phyloP scores from a whole-genome alignment of 2,329 filamentous ascomycete genomes.

The Sporothrix sp. region DNA sequence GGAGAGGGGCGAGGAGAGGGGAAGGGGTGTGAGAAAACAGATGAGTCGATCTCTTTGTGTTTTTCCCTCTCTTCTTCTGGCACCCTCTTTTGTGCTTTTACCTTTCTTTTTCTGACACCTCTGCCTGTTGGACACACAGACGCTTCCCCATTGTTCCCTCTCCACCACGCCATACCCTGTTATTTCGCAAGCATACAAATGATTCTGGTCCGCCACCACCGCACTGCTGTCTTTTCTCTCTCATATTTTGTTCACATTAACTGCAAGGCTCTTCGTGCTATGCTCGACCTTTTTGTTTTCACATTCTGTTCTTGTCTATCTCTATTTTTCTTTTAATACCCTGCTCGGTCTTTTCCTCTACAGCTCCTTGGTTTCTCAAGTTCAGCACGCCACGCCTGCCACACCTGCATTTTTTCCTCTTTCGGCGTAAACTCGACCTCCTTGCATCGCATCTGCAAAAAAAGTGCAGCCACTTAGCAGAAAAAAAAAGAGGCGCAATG shows the following conservation, averaged over 20 bases:
- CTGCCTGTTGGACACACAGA: not conserved
- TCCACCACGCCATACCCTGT: not conserved
- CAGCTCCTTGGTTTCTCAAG: too few species aligned
- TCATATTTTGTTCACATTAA: not conserved
- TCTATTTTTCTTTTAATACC: not conserved
- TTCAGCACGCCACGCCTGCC: not conserved
- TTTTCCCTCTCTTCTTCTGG: not conserved
- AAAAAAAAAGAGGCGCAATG: not conserved
- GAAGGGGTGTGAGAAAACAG: conserved; percentile 8
- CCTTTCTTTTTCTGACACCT: not conserved
- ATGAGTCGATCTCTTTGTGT: conserved; percentile 5
- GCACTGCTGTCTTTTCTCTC: not conserved
- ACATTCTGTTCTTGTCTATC: not conserved
- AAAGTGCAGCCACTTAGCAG: not conserved
- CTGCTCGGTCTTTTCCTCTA: not conserved
- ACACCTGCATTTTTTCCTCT: conserved; percentile 3
- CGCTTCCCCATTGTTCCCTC: not conserved
- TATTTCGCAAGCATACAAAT: conserved; percentile 8
- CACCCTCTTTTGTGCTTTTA: not conserved
- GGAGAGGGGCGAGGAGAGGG: not conserved
- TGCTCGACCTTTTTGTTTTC: too few species aligned
- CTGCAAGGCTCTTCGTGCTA: too few species aligned
- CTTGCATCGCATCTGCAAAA: not conserved
- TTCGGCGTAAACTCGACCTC: not conserved
- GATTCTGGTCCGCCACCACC: conserved; percentile 7